These are phyloP conservation scores for Sisymbrium altissimum DNA, from an alignment of 345 rosid species.

Conservation along the genomic window DNA sequence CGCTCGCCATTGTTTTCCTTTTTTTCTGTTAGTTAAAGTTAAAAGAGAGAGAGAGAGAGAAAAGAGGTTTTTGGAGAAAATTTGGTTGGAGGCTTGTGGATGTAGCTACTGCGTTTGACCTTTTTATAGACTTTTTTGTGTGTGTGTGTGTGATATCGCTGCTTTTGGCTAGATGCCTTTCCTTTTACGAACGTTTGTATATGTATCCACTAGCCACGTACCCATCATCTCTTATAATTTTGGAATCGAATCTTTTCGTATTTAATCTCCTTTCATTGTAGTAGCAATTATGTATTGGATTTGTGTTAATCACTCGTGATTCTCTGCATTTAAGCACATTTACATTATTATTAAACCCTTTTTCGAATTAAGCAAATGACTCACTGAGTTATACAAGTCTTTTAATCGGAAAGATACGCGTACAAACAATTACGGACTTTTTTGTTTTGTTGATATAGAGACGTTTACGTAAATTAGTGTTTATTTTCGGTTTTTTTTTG, in stretches of 20 bases:
- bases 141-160: no score
- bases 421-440: not conserved
- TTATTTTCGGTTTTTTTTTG: no score
- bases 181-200: no score
- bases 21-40: no score
- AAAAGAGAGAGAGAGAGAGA: not conserved
- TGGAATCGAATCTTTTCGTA: no score
- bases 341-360: no score
- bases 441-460: not conserved
- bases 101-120: not conserved
- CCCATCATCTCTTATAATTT: no score
- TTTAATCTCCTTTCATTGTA: no score
- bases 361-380: no score
- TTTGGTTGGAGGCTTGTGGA: not conserved
- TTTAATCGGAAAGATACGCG: not conserved
- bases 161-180: not conserved
- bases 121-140: conserved; percentile 1
- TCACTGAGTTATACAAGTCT: no score
- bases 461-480: not conserved
- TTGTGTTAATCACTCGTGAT: not conserved
- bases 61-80: not conserved
- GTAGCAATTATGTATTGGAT: not conserved
- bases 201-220: conserved; percentile 8
- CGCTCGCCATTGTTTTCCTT: conserved; percentile 17
- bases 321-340: no score